These are phyloP conservation scores for Ceratobasidium sp. DNA, from an alignment of 1,284 basidiomycete genomes.

Conservation along the genomic window DNA sequence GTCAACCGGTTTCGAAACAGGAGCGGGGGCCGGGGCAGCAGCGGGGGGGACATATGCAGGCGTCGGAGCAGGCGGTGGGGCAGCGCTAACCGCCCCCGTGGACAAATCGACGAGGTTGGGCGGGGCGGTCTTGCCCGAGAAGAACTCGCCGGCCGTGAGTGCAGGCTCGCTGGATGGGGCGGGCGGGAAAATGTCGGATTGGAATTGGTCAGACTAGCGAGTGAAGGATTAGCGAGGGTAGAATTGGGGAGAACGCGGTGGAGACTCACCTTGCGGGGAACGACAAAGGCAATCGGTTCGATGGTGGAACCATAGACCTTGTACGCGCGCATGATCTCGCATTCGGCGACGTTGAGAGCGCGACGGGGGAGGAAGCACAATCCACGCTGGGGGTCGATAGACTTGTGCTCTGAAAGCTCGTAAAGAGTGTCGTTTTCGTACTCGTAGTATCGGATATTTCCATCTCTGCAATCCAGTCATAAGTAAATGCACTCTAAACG, in stretches of 20 bases:
- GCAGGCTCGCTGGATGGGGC: slow-evolving; percentile 83
- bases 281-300: slow-evolving; percentile 92
- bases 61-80: slow-evolving; percentile 49
- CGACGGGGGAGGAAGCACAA: slow-evolving; percentile 95
- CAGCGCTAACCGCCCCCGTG: slow-evolving; percentile 49
- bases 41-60: slow-evolving; percentile 52
- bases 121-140: slow-evolving; percentile 77
- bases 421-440: slow-evolving; percentile 86
- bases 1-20: slow-evolving; percentile 51
- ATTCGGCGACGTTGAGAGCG: slow-evolving; percentile 84
- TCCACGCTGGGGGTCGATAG: slow-evolving; percentile 90
- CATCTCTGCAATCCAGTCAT: slow-evolving; percentile 65
- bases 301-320: slow-evolving; percentile 80
- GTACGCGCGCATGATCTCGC: slow-evolving; percentile 95
- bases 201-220: slow-evolving; percentile 79
- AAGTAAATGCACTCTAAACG: slow-evolving; percentile 44
- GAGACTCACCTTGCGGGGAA: slow-evolving; percentile 78
- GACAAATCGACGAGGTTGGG: slow-evolving; percentile 67
- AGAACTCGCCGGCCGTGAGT: slow-evolving; percentile 83
- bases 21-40: slow-evolving; percentile 41
- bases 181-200: slow-evolving; percentile 93
- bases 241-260: background rate
- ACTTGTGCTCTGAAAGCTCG: slow-evolving; percentile 87
- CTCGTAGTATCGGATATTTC: slow-evolving; percentile 95
- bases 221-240: background rate